phyloP scores from a whole-genome alignment of 768 basidiomycete species.

The Pisolithus tinctorius region DNA sequence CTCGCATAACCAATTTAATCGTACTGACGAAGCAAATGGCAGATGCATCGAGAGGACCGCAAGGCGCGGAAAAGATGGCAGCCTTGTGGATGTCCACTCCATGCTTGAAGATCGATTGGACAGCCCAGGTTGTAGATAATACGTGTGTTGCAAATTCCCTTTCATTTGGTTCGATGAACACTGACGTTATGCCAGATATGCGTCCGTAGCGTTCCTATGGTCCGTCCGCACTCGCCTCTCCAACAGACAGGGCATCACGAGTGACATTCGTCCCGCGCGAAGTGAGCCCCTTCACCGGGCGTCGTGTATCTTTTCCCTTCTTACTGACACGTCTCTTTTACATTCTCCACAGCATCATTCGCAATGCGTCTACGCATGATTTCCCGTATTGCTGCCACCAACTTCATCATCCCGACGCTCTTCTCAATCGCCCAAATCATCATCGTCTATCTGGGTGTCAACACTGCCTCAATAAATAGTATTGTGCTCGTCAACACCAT shows the following conservation, averaged over 20 bases:
- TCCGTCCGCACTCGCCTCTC: constrained; percentile 12
- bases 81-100: constrained; percentile 18
- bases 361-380: constrained; percentile 18
- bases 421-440: constrained; percentile 26
- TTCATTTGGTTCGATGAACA: not conserved
- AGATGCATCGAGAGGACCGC: constrained; percentile 14
- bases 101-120: constrained; percentile 29
- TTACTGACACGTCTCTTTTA: not conserved
- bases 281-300: not conserved
- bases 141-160: constrained; percentile 10
- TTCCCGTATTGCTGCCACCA: constrained; percentile 26
- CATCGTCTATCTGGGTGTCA: constrained; percentile 22
- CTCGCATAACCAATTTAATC: constrained; percentile 19
- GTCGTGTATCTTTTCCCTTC: not conserved
- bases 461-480: constrained; percentile 16
- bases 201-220: constrained; percentile 23
- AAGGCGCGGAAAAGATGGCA: constrained; percentile 8
- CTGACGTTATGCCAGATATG: constrained; percentile 14
- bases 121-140: constrained; percentile 24
- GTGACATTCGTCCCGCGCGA: not conserved
- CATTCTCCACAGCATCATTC: constrained; percentile 11
- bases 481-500: constrained; percentile 24
- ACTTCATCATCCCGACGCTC: constrained; percentile 26
- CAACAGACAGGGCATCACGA: constrained; percentile 2
- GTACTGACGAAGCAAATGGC: constrained; percentile 21